Evolutionary conservation across 768 basidiomycete species (phyloP), one percentile per base, ranked within the genome.

Genomic region (Suillus clintonianus): DNA sequence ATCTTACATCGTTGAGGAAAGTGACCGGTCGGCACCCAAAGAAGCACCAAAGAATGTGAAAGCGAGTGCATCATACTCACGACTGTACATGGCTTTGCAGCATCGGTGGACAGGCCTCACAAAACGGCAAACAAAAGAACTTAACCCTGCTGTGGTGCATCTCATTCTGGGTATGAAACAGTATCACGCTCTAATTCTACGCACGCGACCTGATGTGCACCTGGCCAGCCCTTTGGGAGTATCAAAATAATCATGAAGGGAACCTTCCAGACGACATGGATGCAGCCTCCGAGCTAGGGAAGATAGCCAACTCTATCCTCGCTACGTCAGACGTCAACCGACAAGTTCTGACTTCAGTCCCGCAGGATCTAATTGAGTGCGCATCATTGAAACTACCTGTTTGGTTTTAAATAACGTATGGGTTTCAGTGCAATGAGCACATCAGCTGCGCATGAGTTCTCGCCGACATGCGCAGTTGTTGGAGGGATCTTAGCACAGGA

Each of bases 401-500:
- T 17, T 61, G 24, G 39, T 15, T 22, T 48, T 14, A 13, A 30
- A 65, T 71, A 64, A n/a, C 62, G 58, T 19, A 30, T 54, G 27
- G 57, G 56, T 53, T 36, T 27, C 68, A 97, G 95, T 67, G 79
- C 86, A n/a, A 67, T 91, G 47, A 80, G 89, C 5, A 82, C 79
- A 15, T 88, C 90, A n/a, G 89, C 93, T 8, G 77, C 79, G 22
- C 88, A 91, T 73, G 95, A 97, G 73, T 94, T 98, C 78, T 90
- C 95, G 0, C 95, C 97, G 0, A 89, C 95, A 1, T 94, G 95
- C 73, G 97, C 97, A 1, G 91, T 99, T 41, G 83, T 99, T 43
- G 97, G 97, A 32, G 97, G 97, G 27, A 86, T 99, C 78, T 80
- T 99, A 15, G 96, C 89, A 1, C 97, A 99, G 75, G 97, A 99